Evolutionary conservation across 192 early-diverging fungal genomes (phyloP).

Genomic region (Podila epigama): DNA sequence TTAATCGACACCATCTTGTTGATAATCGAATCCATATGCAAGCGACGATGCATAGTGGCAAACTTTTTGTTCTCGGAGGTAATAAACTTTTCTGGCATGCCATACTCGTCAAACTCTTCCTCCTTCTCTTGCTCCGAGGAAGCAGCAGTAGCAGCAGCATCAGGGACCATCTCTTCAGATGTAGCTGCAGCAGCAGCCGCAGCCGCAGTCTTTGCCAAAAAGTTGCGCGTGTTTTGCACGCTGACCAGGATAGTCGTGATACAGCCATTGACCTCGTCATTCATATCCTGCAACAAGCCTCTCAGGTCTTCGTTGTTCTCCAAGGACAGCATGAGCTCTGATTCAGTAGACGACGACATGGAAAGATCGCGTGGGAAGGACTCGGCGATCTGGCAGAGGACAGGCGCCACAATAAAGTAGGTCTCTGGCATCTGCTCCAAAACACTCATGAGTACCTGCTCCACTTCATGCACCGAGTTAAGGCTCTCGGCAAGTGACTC

Average conservation of each 20-base stretch:
- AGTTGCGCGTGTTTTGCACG: conserved; percentile 42
- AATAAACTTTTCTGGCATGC: conserved; percentile 59
- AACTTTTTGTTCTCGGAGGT: conserved; percentile 49
- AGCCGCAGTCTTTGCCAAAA: conserved; percentile 2
- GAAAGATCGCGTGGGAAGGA: conserved; percentile 34
- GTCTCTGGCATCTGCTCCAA: conserved; percentile 40
- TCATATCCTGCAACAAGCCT: conserved; percentile 34
- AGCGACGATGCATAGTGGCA: conserved; percentile 27
- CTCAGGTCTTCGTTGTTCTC: conserved; percentile 21
- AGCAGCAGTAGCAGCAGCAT: conserved; percentile 51
- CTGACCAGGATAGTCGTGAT: conserved; percentile 37
- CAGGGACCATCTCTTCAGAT: conserved; percentile 50
- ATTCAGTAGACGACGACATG: background rate
- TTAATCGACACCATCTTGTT: conserved; percentile 38
- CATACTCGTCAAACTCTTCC: conserved; percentile 48
- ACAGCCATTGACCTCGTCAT: conserved; percentile 42
- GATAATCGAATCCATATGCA: conserved; percentile 49
- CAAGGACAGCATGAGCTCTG: conserved; percentile 7
- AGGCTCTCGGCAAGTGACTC: conserved; percentile 25
- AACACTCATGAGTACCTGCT: conserved; percentile 15
- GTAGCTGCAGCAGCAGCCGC: conserved; percentile 28
- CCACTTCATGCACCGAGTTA: conserved; percentile 32
- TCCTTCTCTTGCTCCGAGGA: conserved; percentile 56
- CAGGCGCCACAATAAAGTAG: conserved; percentile 42
- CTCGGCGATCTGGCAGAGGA: conserved; percentile 50